A percentile compares a stretch with the other conserved stretches of the same genome.
phyloP scores from a whole-genome alignment of 306 rosid genomes.

The Begonia peltatifolia region DNA sequence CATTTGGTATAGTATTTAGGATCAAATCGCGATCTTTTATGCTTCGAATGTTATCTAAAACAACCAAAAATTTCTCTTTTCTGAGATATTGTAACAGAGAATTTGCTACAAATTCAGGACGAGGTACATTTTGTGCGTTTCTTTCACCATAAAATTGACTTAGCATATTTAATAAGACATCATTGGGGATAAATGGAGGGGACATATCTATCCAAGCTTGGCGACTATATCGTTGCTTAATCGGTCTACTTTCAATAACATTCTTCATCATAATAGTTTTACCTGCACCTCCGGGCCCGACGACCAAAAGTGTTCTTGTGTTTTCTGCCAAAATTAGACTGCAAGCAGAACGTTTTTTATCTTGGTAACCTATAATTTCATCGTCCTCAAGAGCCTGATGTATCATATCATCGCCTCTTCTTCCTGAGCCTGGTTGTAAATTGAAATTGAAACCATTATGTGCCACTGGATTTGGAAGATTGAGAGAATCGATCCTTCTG shows the following conservation, averaged over 20 bases:
- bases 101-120: background rate
- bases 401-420: background rate
- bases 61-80: slow-evolving; percentile 1
- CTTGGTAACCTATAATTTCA: background rate
- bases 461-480: background rate
- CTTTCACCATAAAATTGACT: background rate
- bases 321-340: background rate
- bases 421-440: background rate
- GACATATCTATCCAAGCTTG: slow-evolving; percentile 8
- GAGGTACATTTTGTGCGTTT: background rate
- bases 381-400: background rate
- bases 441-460: no score
- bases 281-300: slow-evolving; percentile 5
- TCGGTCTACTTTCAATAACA: background rate
- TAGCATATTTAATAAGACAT: background rate
- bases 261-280: background rate
- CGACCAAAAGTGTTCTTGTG: background rate
- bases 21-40: background rate
- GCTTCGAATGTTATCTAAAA: slow-evolving; percentile 5
- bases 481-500: background rate
- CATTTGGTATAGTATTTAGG: background rate
- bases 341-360: background rate
- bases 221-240: background rate
- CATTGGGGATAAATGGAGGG: background rate
- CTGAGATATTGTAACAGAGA: background rate